phyloP scores from a whole-genome alignment of 2,329 filamentous ascomycete genomes.

The Monosporascus cannonballus region DNA sequence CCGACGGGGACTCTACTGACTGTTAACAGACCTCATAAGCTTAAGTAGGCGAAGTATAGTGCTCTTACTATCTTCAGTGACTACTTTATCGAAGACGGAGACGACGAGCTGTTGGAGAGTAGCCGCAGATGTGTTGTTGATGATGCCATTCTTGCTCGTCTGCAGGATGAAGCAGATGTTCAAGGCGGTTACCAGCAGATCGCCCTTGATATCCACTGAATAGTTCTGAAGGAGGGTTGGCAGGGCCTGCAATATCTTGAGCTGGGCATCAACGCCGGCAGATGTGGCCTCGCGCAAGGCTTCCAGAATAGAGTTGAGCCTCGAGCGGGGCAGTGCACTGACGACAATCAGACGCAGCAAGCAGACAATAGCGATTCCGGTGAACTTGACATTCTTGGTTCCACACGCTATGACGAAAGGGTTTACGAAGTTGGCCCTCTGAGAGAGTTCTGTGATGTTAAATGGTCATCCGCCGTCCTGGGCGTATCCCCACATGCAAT shows the following conservation, averaged over 20 bases:
- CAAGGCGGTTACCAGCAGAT: constrained; percentile 73
- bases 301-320: constrained; percentile 80
- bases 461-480: constrained; percentile 1
- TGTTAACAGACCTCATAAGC: constrained; percentile 7
- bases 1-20: constrained; percentile 34
- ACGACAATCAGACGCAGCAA: constrained; percentile 83
- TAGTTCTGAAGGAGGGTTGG: constrained; percentile 91
- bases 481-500: neutral
- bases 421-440: constrained; percentile 77
- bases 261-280: constrained; percentile 79
- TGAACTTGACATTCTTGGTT: constrained; percentile 86
- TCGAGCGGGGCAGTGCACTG: constrained; percentile 69
- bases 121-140: constrained; percentile 94
- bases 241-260: constrained; percentile 90
- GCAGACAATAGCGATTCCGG: constrained; percentile 78
- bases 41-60: neutral
- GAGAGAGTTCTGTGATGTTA: constrained; percentile 63
- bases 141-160: constrained; percentile 84
- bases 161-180: constrained; percentile 91
- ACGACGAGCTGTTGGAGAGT: constrained; percentile 92
- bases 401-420: constrained; percentile 92
- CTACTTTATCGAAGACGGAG: constrained; percentile 87
- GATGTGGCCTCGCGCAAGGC: constrained; percentile 80
- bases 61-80: constrained; percentile 69
- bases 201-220: constrained; percentile 70